A percentile compares a stretch with the other conserved stretches of the same genome.
These are phyloP conservation scores for Lavandula angustifolia DNA, from an alignment of 257 asterid genomes.

Conservation along the genomic window DNA sequence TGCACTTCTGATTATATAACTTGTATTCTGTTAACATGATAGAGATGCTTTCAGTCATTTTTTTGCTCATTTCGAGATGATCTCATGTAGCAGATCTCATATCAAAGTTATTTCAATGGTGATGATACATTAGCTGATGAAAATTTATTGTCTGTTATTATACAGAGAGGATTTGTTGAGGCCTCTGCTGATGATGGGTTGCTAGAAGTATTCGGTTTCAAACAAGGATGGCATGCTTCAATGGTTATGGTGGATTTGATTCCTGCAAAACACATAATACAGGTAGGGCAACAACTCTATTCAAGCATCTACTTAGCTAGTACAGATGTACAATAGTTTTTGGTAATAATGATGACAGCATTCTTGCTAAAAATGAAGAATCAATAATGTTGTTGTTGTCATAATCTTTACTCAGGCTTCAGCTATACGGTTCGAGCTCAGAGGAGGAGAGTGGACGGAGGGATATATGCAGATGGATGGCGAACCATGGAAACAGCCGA, in stretches of 20 bases:
- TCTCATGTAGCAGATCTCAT: not conserved
- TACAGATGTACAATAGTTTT: no score
- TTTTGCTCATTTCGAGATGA: not conserved
- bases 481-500: conserved; percentile 91
- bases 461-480: conserved; percentile 96
- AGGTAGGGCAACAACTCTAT: conserved; percentile 48
- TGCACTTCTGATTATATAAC: not conserved
- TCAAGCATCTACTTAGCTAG: not conserved
- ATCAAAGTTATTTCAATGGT: no score
- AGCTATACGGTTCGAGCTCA: conserved; percentile 73
- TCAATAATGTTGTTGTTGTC: no score
- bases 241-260: conserved; percentile 95
- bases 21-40: not conserved
- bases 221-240: conserved; percentile 99
- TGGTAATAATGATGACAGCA: no score
- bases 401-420: conserved; percentile 54
- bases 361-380: no score
- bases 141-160: not conserved
- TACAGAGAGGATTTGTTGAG: conserved; percentile 86
- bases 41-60: not conserved
- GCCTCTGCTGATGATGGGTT: conserved; percentile 93
- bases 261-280: conserved; percentile 88
- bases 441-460: conserved; percentile 93
- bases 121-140: no score
- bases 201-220: conserved; percentile 81